Conservation (phyloP, 345 rosid species). For the Ailanthus altissimus region DNA sequence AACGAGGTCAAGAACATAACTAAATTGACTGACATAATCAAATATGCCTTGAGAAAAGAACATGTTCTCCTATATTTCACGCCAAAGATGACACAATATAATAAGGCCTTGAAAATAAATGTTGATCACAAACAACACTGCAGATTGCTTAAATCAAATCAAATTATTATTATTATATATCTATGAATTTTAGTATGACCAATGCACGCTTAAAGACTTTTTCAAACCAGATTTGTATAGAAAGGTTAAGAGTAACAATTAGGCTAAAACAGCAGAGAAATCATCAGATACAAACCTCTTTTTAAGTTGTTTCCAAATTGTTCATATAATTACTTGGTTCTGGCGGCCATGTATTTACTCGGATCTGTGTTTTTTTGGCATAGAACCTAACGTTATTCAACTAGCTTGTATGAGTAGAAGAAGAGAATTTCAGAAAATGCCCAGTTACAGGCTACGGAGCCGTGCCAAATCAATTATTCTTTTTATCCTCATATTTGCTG, state of each 20-base stretch:
- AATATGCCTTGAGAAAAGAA: background rate
- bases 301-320: background rate
- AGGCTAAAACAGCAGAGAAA: background rate
- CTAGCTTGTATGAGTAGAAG: conserved; percentile 12
- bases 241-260: background rate
- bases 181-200: background rate
- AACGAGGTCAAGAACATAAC: background rate
- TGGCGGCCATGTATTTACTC: background rate
- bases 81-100: background rate
- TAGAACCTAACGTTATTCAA: background rate
- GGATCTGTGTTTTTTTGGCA: background rate
- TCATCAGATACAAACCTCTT: background rate
- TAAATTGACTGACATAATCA: background rate
- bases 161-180: background rate
- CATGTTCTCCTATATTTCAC: background rate
- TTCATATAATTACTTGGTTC: background rate
- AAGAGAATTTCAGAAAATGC: conserved; percentile 19
- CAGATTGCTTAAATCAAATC: background rate
- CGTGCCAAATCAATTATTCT: conserved; percentile 32
- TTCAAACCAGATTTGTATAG: background rate
- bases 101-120: background rate
- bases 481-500: conserved; percentile 31
- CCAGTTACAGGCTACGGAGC: conserved; percentile 22
- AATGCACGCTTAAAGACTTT: conserved; percentile 9
- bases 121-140: background rate